Evolutionary conservation across 108 stramenopile species (phyloP).

Genomic region (Nitzschia putrida): DNA sequence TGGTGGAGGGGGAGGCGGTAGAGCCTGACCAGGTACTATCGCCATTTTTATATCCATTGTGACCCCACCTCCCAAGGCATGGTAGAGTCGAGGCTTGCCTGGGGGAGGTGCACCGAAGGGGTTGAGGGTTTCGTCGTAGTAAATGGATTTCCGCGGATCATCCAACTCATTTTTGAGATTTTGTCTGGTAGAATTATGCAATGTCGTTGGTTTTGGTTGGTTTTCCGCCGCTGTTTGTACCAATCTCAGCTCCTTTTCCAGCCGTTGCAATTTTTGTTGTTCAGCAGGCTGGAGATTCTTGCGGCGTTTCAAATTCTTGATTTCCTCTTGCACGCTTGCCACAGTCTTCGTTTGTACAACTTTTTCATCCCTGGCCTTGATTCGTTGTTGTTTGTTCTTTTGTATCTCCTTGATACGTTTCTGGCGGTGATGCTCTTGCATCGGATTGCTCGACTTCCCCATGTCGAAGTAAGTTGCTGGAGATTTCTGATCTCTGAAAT

Average conservation of each 20-base stretch:
- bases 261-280: conserved; percentile 57
- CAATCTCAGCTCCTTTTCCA: conserved; percentile 74
- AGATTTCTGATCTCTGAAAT: no score
- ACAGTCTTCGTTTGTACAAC: conserved; percentile 67
- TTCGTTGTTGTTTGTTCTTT: conserved; percentile 73
- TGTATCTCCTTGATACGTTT: conserved; percentile 68
- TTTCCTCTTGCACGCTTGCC: conserved; percentile 53
- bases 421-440: conserved; percentile 39
- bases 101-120: conserved; percentile 86
- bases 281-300: conserved; percentile 29
- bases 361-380: conserved; percentile 68
- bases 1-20: conserved; percentile 48
- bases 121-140: conserved; percentile 74
- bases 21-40: conserved; percentile 52
- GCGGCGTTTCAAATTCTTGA: conserved; percentile 37
- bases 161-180: conserved; percentile 55
- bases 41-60: conserved; percentile 47
- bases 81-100: conserved; percentile 70
- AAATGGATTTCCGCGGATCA: conserved; percentile 57
- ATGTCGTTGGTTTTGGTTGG: conserved; percentile 12
- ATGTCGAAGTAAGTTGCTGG: background rate
- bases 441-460: conserved; percentile 25
- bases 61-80: conserved; percentile 52
- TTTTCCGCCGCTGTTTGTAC: conserved; percentile 43
- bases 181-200: conserved; percentile 9